phyloP scores from a whole-genome alignment of 352 stramenopile species.

The Paralagenidium karlingii region DNA sequence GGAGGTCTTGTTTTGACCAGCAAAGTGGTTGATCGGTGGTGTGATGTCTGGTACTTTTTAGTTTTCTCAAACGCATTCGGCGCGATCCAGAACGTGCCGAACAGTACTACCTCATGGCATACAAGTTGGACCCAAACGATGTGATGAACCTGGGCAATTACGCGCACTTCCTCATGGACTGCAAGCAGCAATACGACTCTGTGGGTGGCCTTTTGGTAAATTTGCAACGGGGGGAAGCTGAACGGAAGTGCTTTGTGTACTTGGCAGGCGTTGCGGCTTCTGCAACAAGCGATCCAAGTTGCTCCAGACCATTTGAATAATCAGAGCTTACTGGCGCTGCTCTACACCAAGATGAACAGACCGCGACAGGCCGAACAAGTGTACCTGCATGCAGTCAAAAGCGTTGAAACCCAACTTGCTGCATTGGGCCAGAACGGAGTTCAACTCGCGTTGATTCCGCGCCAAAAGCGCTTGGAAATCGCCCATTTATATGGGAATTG shows the following conservation, averaged over 20 bases:
- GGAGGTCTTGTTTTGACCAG: too few species aligned
- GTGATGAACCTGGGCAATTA: constrained; percentile 23
- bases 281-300: constrained; percentile 10
- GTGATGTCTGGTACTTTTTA: too few species aligned
- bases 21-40: too few species aligned
- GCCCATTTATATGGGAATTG: constrained; percentile 12
- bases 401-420: neutral
- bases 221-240: too few species aligned
- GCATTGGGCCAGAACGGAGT: too few species aligned
- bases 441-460: too few species aligned
- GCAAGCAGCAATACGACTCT: too few species aligned
- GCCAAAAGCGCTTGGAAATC: constrained; percentile 3
- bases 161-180: constrained; percentile 27
- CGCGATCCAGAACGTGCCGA: constrained; percentile 14
- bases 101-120: constrained; percentile 13
- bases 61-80: constrained; percentile 15
- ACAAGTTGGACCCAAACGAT: constrained; percentile 14
- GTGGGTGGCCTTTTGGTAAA: too few species aligned
- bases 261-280: too few species aligned
- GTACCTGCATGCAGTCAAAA: constrained; percentile 6
- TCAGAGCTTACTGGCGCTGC: constrained; percentile 7
- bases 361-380: neutral
- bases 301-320: constrained; percentile 8
- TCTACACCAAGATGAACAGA: constrained; percentile 2
- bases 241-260: too few species aligned